Conservation (phyloP, 2,329 filamentous ascomycete species). For the Fusarium xylarioides region DNA sequence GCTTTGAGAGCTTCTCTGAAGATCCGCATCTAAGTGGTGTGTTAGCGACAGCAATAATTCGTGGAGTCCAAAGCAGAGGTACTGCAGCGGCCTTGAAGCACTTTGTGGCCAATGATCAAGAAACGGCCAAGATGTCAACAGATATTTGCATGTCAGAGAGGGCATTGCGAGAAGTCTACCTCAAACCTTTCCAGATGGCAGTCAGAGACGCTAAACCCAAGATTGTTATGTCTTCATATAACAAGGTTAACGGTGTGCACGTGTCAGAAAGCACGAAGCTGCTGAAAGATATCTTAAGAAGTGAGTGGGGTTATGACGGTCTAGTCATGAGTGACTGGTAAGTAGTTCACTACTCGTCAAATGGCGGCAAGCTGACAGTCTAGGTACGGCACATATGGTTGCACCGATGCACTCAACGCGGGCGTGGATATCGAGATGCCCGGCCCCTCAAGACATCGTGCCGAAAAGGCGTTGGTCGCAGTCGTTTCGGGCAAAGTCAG, state of each 20-base stretch:
- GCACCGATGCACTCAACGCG: slow-evolving; percentile 9
- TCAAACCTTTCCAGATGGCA: slow-evolving; percentile 70
- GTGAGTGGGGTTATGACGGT: slow-evolving; percentile 20
- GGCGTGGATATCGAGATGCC: slow-evolving; percentile 27
- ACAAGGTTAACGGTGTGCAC: slow-evolving; percentile 48
- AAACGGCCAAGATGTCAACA: slow-evolving; percentile 57
- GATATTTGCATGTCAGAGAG: slow-evolving; percentile 60
- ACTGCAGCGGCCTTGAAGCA: slow-evolving; percentile 48
- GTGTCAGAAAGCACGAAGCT: slow-evolving; percentile 19
- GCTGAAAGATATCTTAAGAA: slow-evolving; percentile 3
- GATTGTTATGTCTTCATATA: slow-evolving; percentile 68
- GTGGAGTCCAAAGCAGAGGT: slow-evolving; percentile 45
- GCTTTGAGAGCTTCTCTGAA: slow-evolving; percentile 72
- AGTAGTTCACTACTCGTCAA: not conserved
- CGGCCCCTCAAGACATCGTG: slow-evolving; percentile 10
- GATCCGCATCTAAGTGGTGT: slow-evolving; percentile 46
- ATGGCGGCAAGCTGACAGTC: not conserved
- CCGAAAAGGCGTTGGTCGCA: slow-evolving; percentile 4
- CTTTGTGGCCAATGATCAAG: slow-evolving; percentile 58
- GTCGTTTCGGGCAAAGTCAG: slow-evolving; percentile 3
- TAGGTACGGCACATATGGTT: slow-evolving; percentile 26
- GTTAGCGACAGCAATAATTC: slow-evolving; percentile 42
- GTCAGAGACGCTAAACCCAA: slow-evolving; percentile 63
- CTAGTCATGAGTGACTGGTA: slow-evolving; percentile 32
- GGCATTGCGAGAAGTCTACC: slow-evolving; percentile 69